Percentiles rank a stretch among this genome's conserved stretches.
Conservation (phyloP, 2,329 filamentous ascomycete genomes). For the Pseudocercospora eumusae region DNA sequence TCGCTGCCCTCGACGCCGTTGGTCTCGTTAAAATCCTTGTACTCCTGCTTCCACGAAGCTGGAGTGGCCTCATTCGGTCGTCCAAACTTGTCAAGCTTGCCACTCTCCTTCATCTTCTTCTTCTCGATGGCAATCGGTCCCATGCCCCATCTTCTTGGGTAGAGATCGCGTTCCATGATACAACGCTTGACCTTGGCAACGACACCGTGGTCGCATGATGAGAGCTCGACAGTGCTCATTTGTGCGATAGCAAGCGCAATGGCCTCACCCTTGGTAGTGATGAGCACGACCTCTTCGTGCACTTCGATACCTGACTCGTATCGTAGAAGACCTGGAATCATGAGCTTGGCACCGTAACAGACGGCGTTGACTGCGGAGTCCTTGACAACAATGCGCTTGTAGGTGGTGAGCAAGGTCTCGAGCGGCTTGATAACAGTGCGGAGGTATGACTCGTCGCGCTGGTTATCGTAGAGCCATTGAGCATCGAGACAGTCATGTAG, state of each 20-base stretch:
- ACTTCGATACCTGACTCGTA: constrained; percentile 92
- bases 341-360: constrained; percentile 97
- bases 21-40: constrained; percentile 79
- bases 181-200: constrained; percentile 99
- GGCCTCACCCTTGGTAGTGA: constrained; percentile 98
- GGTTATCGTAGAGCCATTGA: constrained; percentile 95
- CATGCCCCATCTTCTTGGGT: constrained; percentile 94
- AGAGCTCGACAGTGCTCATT: constrained; percentile 97
- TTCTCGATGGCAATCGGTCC: constrained; percentile 92
- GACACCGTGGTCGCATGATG: constrained; percentile 94
- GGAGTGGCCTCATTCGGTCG: constrained; percentile 90
- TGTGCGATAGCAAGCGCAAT: constrained; percentile 95
- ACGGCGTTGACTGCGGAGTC: constrained; percentile 95
- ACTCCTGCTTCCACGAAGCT: constrained; percentile 86
- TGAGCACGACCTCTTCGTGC: constrained; percentile 93
- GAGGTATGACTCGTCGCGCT: constrained; percentile 88
- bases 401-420: constrained; percentile 85
- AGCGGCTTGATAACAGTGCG: constrained; percentile 88
- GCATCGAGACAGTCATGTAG: constrained; percentile 94
- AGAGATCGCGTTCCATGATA: constrained; percentile 99
- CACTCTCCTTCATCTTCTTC: constrained; percentile 99
- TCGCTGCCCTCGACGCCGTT: constrained; percentile 35
- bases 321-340: constrained; percentile 92
- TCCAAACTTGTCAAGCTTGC: constrained; percentile 97
- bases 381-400: constrained; percentile 95